phyloP scores from a whole-genome alignment of 2,329 filamentous ascomycete genomes.

The Ambrosiella beaveri region DNA sequence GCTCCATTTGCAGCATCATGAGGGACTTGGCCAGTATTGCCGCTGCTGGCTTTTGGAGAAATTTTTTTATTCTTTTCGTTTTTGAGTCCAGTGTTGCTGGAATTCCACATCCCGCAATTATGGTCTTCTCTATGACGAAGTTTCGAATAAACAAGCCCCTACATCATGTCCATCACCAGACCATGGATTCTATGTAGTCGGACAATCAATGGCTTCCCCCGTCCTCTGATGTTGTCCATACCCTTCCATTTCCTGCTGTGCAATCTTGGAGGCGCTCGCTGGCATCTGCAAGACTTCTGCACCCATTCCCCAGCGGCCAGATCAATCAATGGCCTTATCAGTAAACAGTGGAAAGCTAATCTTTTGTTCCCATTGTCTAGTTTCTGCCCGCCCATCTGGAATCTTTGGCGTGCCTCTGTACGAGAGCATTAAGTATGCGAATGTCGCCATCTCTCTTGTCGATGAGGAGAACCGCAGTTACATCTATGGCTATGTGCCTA shows the following conservation, averaged over 20 bases:
- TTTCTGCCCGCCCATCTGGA: conserved; percentile 34
- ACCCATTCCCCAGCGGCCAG: not conserved
- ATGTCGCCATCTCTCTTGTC: conserved; percentile 90
- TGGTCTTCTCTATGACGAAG: too few relatives aligned
- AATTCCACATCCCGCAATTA: too few relatives aligned
- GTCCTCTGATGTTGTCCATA: not conserved
- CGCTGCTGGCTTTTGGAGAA: too few relatives aligned
- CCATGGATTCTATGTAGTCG: not conserved
- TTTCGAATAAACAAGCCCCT: too few relatives aligned
- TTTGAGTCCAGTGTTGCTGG: not conserved
- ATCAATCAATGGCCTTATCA: not conserved
- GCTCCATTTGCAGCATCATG: too few relatives aligned
- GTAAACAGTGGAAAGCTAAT: not conserved
- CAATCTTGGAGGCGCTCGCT: not conserved
- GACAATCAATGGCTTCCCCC: not conserved
- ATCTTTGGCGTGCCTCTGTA: conserved; percentile 92
- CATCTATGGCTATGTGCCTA: conserved; percentile 96
- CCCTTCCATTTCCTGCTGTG: not conserved
- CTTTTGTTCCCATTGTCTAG: not conserved
- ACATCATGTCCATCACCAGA: too few relatives aligned
- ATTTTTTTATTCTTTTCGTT: not conserved
- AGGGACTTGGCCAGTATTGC: too few relatives aligned
- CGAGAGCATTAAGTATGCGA: conserved; percentile 91
- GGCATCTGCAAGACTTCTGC: not conserved
- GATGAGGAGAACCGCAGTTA: conserved; percentile 88